Evolutionary conservation across 2,329 filamentous ascomycete species (phyloP).

Genomic region (Penicillium sp.): DNA sequence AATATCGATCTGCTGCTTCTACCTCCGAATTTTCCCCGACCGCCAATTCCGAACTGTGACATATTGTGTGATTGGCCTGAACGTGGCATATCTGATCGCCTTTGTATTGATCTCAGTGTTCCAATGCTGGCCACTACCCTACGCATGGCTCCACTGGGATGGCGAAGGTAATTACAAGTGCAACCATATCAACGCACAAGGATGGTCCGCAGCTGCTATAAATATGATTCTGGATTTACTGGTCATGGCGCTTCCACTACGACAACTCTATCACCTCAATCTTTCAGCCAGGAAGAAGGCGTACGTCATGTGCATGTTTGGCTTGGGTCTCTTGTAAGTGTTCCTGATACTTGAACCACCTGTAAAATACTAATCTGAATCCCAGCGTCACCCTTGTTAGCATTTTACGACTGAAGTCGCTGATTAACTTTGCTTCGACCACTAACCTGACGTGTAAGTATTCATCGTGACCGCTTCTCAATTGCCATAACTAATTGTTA

Average conservation of each 20-base stretch:
- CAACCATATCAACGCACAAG: slow-evolving; percentile 40
- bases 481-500: not conserved
- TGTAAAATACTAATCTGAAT: not conserved
- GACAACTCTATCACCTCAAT: slow-evolving; percentile 26
- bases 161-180: slow-evolving; percentile 34
- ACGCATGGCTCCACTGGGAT: slow-evolving; percentile 45
- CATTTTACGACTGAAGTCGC: slow-evolving; percentile 45
- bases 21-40: slow-evolving; percentile 46
- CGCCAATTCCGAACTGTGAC: slow-evolving; percentile 32
- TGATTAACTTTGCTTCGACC: slow-evolving; percentile 45
- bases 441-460: slow-evolving; percentile 40
- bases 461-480: no score
- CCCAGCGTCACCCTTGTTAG: slow-evolving; percentile 47
- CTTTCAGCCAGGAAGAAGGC: slow-evolving; percentile 31
- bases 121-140: slow-evolving; percentile 39
- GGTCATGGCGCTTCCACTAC: slow-evolving; percentile 31
- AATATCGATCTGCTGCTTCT: slow-evolving; percentile 38
- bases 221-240: slow-evolving; percentile 34
- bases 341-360: not conserved
- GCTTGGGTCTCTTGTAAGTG: slow-evolving; percentile 38
- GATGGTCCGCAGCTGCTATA: slow-evolving; percentile 35
- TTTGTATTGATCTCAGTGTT: slow-evolving; percentile 40
- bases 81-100: slow-evolving; percentile 28
- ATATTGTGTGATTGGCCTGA: slow-evolving; percentile 34
- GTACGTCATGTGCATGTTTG: slow-evolving; percentile 38